These are phyloP conservation scores for Penicillium flavigenum DNA, from an alignment of 495 filamentous ascomycete genomes.

Conservation along the genomic window DNA sequence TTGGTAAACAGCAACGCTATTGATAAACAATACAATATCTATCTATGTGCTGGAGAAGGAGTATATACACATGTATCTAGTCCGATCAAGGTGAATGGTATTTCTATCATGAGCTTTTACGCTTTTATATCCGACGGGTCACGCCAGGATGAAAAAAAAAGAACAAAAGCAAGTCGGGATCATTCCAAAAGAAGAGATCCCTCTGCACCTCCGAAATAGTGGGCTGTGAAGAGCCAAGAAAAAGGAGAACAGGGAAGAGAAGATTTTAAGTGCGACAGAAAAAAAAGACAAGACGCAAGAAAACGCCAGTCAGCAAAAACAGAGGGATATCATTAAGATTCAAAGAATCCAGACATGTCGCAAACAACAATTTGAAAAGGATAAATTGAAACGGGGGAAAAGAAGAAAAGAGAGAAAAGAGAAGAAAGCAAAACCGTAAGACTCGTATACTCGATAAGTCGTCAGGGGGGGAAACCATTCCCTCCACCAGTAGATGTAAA, in stretches of 20 bases:
- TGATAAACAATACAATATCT: background rate
- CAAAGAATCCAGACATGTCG: slow-evolving; percentile 24
- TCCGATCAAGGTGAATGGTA: slow-evolving; percentile 10
- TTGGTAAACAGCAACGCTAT: background rate
- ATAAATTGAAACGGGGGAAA: background rate
- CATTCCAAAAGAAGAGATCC: background rate
- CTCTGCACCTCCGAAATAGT: background rate
- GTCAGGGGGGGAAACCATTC: slow-evolving; percentile 21
- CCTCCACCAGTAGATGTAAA: background rate
- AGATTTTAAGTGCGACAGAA: background rate
- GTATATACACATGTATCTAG: background rate
- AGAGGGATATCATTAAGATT: slow-evolving; percentile 38
- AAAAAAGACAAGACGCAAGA: slow-evolving; percentile 15
- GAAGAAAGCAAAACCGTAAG: slow-evolving; percentile 27
- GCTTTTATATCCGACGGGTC: slow-evolving; percentile 11
- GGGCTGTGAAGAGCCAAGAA: background rate
- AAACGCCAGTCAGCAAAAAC: slow-evolving; percentile 24
- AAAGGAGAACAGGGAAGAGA: background rate
- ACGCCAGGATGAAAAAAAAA: slow-evolving; percentile 14
- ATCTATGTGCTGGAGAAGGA: background rate
- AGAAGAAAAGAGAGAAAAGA: slow-evolving; percentile 8
- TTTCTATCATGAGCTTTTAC: slow-evolving; percentile 33
- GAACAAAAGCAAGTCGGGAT: slow-evolving; percentile 1
- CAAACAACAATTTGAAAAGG: slow-evolving; percentile 3
- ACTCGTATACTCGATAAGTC: slow-evolving; percentile 37